Base-by-base conservation (phyloP, 2,329 filamentous ascomycete genomes). In the Colletotrichum paranaense region DNA sequence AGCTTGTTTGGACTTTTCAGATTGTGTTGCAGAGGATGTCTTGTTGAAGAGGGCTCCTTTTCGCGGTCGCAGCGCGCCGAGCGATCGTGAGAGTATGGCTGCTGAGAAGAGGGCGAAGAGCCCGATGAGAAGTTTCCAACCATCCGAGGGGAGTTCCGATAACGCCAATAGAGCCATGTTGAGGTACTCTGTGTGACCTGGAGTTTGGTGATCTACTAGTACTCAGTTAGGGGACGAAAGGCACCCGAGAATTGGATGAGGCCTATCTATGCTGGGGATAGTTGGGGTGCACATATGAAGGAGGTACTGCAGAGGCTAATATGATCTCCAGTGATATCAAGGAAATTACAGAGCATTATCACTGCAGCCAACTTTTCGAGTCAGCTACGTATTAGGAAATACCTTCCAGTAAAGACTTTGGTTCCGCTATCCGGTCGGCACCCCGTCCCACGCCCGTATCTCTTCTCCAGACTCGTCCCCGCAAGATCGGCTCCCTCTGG, bases 401-500 rank as follows among this genome's bases (percentile, higher is more conserved):
- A 5, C 46, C 28, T 55, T 58, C 57, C 32, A 35, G 24, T 24
- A 57, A 56, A 57, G 7, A 6, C 3, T 49, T 22, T n/a, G 19
- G 55, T 26, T 6, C 42, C 26, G 19, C 26, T 16, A 59, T 11
- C 32, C 46, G 35, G 66, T 58, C 42, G 59, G 38, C 11, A 6
- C n/a, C 11, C n/a, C 30, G n/a, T 53, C 58, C 28, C n/a, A 46
- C 35, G 35, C 46, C 46, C 46, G 60, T 73, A 66, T 62, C 46
- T 55, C 26, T 62, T 59, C 67, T 62, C 56, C 56, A 56, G 60
- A 59, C 60, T 66, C 22, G 56, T 70, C 65, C 66, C 67, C 60
- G 59, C 70, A 38, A 55, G 49, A 65, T 57, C 70, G 60, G 56
- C 70, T n/a, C 26, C 46, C 24, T 49, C 46, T 49, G 60, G n/a